Conservation (phyloP, 2,329 filamentous ascomycete genomes). For the Pseudogymnoascus sp. region DNA sequence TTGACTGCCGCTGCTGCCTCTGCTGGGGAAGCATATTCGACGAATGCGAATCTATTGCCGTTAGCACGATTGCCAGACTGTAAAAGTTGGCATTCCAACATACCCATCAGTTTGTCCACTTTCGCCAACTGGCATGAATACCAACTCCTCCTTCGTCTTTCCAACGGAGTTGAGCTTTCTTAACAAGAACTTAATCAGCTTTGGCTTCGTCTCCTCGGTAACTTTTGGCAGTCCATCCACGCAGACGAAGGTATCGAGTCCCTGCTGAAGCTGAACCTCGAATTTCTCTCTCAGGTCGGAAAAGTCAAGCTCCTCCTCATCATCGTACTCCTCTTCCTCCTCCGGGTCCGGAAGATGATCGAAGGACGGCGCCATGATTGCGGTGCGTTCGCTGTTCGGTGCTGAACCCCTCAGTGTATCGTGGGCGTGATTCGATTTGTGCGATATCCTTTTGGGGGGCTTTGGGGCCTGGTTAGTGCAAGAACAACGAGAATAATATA, state of each 20-base stretch:
- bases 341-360: slow-evolving; percentile 88
- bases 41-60: slow-evolving; percentile 74
- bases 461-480: slow-evolving; percentile 1
- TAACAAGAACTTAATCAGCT: slow-evolving; percentile 91
- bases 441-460: slow-evolving; percentile 3
- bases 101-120: slow-evolving; percentile 81
- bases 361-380: slow-evolving; percentile 86
- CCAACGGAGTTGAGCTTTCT: slow-evolving; percentile 86
- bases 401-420: slow-evolving; percentile 5
- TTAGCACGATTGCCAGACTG: slow-evolving; percentile 16
- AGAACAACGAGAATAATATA: neutral
- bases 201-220: slow-evolving; percentile 81
- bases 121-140: slow-evolving; percentile 91
- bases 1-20: slow-evolving; percentile 87
- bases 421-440: slow-evolving; percentile 5
- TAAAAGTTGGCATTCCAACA: slow-evolving; percentile 26
- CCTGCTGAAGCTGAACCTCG: slow-evolving; percentile 91
- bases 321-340: slow-evolving; percentile 75
- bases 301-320: slow-evolving; percentile 91
- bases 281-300: slow-evolving; percentile 91
- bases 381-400: slow-evolving; percentile 16
- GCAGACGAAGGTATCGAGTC: slow-evolving; percentile 92
- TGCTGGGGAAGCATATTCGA: slow-evolving; percentile 86
- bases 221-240: slow-evolving; percentile 90
- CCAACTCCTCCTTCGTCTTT: slow-evolving; percentile 73